Conservation (phyloP, 2,329 filamentous ascomycete species). For the Venturia carpophila region DNA sequence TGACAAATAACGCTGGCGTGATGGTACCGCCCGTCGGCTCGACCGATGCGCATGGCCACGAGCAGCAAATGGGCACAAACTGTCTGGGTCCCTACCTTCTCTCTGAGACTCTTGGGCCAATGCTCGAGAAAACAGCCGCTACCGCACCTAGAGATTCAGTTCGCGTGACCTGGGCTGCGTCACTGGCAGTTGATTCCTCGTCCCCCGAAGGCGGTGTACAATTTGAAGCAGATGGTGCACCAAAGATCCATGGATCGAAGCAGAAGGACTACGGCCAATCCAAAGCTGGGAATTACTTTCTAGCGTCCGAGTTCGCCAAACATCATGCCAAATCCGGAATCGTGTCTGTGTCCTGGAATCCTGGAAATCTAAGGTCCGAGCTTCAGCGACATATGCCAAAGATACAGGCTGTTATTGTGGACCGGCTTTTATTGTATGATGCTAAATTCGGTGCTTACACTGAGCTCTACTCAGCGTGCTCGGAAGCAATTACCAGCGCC, state of each 20-base stretch:
- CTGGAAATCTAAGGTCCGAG: conserved; percentile 19
- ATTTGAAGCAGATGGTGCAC: conserved; percentile 12
- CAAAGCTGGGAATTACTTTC: conserved; percentile 17
- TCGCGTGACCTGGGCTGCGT: conserved; percentile 19
- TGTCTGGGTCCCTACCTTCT: conserved; percentile 19
- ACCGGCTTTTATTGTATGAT: conserved; percentile 13
- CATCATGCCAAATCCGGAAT: conserved; percentile 17
- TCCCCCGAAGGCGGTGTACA: conserved; percentile 17
- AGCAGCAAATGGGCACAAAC: conserved; percentile 22
- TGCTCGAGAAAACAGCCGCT: conserved; percentile 17
- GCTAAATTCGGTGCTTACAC: conserved; percentile 18
- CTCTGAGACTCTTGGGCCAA: conserved; percentile 15
- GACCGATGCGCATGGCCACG: conserved; percentile 24
- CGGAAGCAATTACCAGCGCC: conserved; percentile 9
- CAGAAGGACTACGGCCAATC: conserved; percentile 16
- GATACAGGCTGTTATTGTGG: not conserved
- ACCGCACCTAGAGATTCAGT: conserved; percentile 21
- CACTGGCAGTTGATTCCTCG: not conserved
- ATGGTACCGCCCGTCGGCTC: conserved; percentile 18
- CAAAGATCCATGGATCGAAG: not conserved
- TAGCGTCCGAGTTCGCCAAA: conserved; percentile 19
- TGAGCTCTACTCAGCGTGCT: conserved; percentile 19
- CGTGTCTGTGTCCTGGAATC: conserved; percentile 18
- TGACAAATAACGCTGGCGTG: conserved; percentile 36
- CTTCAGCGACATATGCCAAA: conserved; percentile 16